Base-by-base conservation (phyloP, 305 asterid species). In the Rubia balearica region DNA sequence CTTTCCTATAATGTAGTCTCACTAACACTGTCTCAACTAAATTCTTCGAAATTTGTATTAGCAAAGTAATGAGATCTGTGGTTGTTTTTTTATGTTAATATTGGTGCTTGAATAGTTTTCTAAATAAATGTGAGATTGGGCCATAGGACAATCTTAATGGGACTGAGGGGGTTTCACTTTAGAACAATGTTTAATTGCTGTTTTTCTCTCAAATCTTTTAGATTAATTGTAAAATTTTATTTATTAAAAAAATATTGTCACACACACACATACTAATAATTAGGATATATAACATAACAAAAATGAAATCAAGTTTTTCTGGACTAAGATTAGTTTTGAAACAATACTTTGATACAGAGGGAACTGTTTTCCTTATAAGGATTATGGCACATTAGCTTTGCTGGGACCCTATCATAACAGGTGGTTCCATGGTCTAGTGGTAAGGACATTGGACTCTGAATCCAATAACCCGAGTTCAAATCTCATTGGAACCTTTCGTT, bases 401-500 rank as follows among this genome's bases (percentile, higher is more conserved):
- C 27, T 67, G 71, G 27, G 59, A 55, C 61, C 68, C 49, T 40
- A 8, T 38, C 49, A 36, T 63, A 38, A 13, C 27, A 46, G 22
- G 36, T 17, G 62, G 62, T 68, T 27, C 62, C 60, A 83, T 83
- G 81, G 85, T 76, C 82, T 78, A 83, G 87, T 64, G 82, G 80
- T 83, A 17, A 76, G 85, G 83, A 81, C 85, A 81, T 81, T 79
- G 85, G 87, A 83, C 85, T 83, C 79, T 81, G 82, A 83, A 83
- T 81, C 83, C 80, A 81, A 76, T 83, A 83, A 67, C 87, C 82
- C 77, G 83, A 81, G 83, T 83, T 83, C 85, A 83, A 81, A 4
- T 81, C 82, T 81, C 83, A 77, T 85, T 81, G 82, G 87, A 67
- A 78, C 87, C 83, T 83, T 63, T 36, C 62, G 7, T 57, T 57